A percentile compares a stretch with the other conserved stretches of the same genome.
These are phyloP conservation scores for Yamadazyma olivae DNA, from an alignment of 805 yeast genomes.

Conservation along the genomic window DNA sequence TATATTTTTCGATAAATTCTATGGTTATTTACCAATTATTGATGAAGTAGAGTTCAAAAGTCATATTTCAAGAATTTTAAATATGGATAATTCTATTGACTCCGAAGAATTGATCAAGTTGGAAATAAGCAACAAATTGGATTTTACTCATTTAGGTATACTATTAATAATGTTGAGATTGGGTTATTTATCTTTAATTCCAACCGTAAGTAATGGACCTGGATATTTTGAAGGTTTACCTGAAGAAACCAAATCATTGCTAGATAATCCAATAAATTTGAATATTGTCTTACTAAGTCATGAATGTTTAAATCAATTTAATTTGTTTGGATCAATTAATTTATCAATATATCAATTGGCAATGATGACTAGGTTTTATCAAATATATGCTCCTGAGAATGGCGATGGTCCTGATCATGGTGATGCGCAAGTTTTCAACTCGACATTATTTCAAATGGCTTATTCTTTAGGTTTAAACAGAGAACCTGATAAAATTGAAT, in stretches of 20 bases:
- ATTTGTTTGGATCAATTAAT: conserved; percentile 37
- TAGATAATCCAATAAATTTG: conserved; percentile 27
- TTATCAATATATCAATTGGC: conserved; percentile 55
- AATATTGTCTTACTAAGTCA: conserved; percentile 30
- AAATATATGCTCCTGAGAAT: conserved; percentile 47
- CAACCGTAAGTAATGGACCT: conserved; percentile 17
- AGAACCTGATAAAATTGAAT: conserved; percentile 44
- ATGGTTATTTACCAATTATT: conserved; percentile 46
- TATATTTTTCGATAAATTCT: conserved; percentile 36
- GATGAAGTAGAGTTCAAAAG: conserved; percentile 34
- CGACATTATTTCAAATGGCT: conserved; percentile 64
- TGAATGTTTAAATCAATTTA: conserved; percentile 34
- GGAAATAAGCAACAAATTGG: conserved; percentile 26
- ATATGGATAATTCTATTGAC: conserved; percentile 1
- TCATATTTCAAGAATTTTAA: conserved; percentile 5
- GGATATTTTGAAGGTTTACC: conserved; percentile 2
- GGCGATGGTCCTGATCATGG: conserved; percentile 61
- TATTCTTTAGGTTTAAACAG: conserved; percentile 64
- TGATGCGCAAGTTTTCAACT: conserved; percentile 52
- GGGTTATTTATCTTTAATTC: conserved; percentile 33
- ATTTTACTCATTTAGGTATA: conserved; percentile 34
- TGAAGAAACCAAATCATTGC: conserved; percentile 22
- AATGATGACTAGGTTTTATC: conserved; percentile 49
- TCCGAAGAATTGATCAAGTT: conserved; percentile 4
- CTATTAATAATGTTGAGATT: conserved; percentile 32